Percentiles rank a stretch among this genome's conserved stretches.
Conservation (phyloP, 345 rosid genomes). For the Durio zibethinus region DNA sequence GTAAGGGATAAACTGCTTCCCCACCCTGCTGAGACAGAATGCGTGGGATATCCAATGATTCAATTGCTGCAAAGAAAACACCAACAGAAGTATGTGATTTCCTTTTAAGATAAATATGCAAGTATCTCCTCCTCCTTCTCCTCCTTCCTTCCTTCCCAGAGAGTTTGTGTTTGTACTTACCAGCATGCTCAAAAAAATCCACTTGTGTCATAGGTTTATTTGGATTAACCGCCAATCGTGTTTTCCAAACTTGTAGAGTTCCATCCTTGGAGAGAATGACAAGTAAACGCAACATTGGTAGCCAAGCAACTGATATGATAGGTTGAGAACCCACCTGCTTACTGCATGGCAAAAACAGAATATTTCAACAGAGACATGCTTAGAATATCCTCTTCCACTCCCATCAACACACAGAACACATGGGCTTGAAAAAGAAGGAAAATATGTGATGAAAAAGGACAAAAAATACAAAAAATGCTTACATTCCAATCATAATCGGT, state of each 20-base stretch:
- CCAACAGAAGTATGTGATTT: constrained; percentile 10
- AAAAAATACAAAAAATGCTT: constrained; percentile 22
- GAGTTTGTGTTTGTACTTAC: constrained; percentile 31
- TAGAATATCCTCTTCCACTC: background rate
- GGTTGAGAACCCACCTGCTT: constrained; percentile 95
- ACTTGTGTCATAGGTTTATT: constrained; percentile 90
- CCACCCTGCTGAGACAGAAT: constrained; percentile 95
- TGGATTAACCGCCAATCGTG: constrained; percentile 69
- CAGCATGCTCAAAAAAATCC: constrained; percentile 89
- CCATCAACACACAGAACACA: background rate
- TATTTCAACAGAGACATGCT: background rate
- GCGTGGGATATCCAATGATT: constrained; percentile 77
- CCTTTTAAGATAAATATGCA: background rate
- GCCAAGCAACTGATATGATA: constrained; percentile 86
- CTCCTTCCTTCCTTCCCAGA: background rate
- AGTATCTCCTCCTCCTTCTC: background rate
- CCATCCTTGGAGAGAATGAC: constrained; percentile 92
- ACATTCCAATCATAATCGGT: constrained; percentile 97
- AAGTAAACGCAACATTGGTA: constrained; percentile 72
- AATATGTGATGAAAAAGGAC: background rate
- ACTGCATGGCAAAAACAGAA: constrained; percentile 33
- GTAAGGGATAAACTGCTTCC: constrained; percentile 93
- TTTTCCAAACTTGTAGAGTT: constrained; percentile 91
- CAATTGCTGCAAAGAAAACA: constrained; percentile 64
- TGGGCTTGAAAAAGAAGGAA: background rate